phyloP scores from a whole-genome alignment of 768 basidiomycete genomes.

The Sporobolomyces pararoseus region DNA sequence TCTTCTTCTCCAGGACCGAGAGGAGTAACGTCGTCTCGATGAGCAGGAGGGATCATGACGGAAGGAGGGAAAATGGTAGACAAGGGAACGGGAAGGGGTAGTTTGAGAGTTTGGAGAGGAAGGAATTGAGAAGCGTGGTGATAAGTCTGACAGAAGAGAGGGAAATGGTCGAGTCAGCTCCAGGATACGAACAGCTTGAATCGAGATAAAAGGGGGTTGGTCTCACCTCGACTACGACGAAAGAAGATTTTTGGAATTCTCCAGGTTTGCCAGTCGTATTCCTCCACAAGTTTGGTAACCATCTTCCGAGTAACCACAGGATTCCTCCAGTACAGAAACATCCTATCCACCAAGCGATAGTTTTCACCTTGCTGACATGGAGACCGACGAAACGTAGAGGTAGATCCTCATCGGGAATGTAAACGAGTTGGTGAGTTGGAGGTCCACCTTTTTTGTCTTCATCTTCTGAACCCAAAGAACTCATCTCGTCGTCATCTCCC shows the following conservation, averaged over 20 bases:
- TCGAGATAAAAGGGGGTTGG: background rate
- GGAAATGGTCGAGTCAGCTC: background rate
- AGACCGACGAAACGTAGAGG: slow-evolving; percentile 84
- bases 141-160: slow-evolving; percentile 60
- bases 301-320: slow-evolving; percentile 77
- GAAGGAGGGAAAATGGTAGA: slow-evolving; percentile 69
- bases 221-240: slow-evolving; percentile 81
- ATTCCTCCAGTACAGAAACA: slow-evolving; percentile 68
- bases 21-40: slow-evolving; percentile 41
- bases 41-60: slow-evolving; percentile 40
- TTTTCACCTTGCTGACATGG: slow-evolving; percentile 62
- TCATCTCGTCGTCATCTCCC: slow-evolving; percentile 38
- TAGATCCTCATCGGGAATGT: slow-evolving; percentile 83
- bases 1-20: slow-evolving; percentile 31
- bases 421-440: slow-evolving; percentile 67
- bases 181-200: background rate
- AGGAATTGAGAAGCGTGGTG: slow-evolving; percentile 77
- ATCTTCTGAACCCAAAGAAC: slow-evolving; percentile 3
- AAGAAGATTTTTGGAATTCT: slow-evolving; percentile 64
- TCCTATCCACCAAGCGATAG: slow-evolving; percentile 65
- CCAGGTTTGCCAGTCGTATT: slow-evolving; percentile 77
- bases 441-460: slow-evolving; percentile 17
- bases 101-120: slow-evolving; percentile 56
- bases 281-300: slow-evolving; percentile 91
- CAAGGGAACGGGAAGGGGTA: slow-evolving; percentile 71